Evolutionary conservation across 495 filamentous ascomycete genomes (phyloP).

Genomic region (Tuber calosporum): DNA sequence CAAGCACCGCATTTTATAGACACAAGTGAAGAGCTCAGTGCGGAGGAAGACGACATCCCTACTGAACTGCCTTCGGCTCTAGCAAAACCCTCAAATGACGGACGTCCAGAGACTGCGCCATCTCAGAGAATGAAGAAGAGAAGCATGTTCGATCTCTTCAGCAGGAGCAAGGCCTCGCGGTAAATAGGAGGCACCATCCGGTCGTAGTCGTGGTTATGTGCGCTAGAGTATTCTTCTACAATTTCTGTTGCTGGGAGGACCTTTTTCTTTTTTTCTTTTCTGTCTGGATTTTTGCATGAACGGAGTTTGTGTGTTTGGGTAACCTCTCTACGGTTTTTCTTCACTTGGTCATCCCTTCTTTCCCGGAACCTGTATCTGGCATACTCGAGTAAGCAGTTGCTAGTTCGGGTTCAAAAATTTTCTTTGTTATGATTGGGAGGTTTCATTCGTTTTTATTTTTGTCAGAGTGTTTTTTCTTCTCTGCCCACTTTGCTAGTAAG

Average conservation of each 20-base stretch:
- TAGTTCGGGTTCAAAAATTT: conserved; percentile 12
- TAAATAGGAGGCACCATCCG: conserved; percentile 5
- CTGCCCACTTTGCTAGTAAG: not conserved
- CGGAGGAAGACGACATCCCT: conserved; percentile 19
- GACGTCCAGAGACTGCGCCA: conserved; percentile 20
- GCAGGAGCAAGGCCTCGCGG: conserved; percentile 20
- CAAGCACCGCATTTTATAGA: not conserved
- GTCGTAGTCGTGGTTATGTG: not conserved
- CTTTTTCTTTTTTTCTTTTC: conserved; percentile 24
- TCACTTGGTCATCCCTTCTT: not conserved
- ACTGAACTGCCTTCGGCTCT: conserved; percentile 17
- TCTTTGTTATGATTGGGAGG: conserved; percentile 11
- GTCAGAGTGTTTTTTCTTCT: not conserved
- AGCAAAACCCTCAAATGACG: conserved; percentile 12
- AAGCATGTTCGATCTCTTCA: conserved; percentile 38
- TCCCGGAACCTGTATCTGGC: not conserved
- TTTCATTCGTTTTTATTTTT: conserved; percentile 18
- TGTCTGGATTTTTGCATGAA: conserved; percentile 3
- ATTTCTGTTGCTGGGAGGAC: not conserved
- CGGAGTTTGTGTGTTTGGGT: conserved; percentile 23
- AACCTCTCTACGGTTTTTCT: conserved; percentile 8
- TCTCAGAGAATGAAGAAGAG: conserved; percentile 33
- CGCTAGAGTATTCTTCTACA: not conserved
- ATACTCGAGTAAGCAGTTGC: not conserved
- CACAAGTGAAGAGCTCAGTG: not conserved